phyloP scores from a whole-genome alignment of 2,329 filamentous ascomycete species.

The Hypomyces rosellus region DNA sequence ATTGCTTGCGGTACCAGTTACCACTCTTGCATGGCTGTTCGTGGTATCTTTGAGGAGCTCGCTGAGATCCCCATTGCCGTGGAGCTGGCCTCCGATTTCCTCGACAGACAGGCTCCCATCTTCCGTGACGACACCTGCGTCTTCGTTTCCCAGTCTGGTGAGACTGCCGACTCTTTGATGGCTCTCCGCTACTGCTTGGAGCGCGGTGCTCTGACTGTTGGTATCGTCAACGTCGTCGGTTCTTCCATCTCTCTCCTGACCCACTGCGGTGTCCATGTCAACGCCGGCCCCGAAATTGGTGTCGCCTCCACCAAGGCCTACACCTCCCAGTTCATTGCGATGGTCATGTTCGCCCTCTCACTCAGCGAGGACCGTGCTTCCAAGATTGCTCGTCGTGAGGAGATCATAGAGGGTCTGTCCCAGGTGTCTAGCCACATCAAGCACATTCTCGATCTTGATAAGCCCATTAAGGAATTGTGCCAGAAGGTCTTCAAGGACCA shows the following conservation, averaged over 20 bases:
- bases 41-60: conserved; percentile 94
- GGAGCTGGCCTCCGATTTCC: conserved; percentile 95
- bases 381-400: conserved; percentile 83
- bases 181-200: conserved; percentile 97
- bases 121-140: conserved; percentile 99
- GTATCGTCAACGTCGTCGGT: conserved; percentile 97
- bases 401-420: conserved; percentile 90
- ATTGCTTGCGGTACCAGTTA: conserved; percentile 98
- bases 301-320: conserved; percentile 99
- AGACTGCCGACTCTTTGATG: conserved; percentile 96
- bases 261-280: conserved; percentile 99
- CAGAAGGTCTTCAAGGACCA: conserved; percentile 91
- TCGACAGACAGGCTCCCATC: conserved; percentile 91
- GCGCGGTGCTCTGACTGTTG: conserved; percentile 92
- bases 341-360: conserved; percentile 99
- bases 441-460: conserved; percentile 83
- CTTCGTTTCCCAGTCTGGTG: conserved; percentile 97
- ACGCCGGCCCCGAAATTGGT: conserved; percentile 96
- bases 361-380: conserved; percentile 94
- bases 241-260: conserved; percentile 98
- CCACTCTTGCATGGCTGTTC: conserved; percentile 99
- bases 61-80: conserved; percentile 97
- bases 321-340: conserved; percentile 98
- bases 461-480: conserved; percentile 91
- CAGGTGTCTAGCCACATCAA: conserved; percentile 89